Evolutionary conservation across 352 stramenopile species (phyloP).

Genomic region (Thalassiosira gravida): DNA sequence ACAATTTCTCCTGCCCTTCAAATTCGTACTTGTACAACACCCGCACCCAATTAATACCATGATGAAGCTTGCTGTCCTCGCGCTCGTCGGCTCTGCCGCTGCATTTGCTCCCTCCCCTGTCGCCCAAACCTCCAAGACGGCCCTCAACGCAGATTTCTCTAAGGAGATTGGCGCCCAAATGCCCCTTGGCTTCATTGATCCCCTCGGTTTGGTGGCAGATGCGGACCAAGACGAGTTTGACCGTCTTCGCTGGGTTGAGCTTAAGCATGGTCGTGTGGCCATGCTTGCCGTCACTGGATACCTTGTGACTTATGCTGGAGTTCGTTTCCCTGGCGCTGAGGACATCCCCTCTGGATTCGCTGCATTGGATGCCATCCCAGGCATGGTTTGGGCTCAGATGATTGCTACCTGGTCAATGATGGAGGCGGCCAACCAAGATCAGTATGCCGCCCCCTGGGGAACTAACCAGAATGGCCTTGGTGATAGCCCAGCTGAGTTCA

Average conservation of each 20-base stretch:
- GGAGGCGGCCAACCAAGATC: background rate
- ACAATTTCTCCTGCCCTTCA: too few species aligned
- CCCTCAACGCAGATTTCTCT: conserved; percentile 8
- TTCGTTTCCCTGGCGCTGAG: background rate
- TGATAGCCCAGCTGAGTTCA: background rate
- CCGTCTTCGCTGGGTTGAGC: conserved; percentile 74
- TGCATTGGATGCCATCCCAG: background rate
- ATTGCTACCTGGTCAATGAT: background rate
- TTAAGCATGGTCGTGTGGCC: conserved; percentile 83
- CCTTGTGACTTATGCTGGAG: background rate
- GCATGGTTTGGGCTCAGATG: background rate
- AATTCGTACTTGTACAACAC: too few species aligned
- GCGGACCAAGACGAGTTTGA: conserved; percentile 1
- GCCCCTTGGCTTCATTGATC: background rate
- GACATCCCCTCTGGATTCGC: background rate
- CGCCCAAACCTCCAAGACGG: conserved; percentile 5
- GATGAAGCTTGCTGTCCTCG: conserved; percentile 51
- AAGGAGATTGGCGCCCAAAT: background rate
- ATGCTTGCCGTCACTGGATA: conserved; percentile 80
- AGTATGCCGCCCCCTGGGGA: background rate
- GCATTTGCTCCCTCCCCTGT: conserved; percentile 38
- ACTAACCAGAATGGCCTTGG: background rate
- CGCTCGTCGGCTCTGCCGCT: conserved; percentile 26
- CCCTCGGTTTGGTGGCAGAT: conserved; percentile 6
- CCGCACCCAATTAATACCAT: background rate